These are phyloP conservation scores for Amanita polypyramis DNA, from an alignment of 768 basidiomycete genomes.

Conservation along the genomic window DNA sequence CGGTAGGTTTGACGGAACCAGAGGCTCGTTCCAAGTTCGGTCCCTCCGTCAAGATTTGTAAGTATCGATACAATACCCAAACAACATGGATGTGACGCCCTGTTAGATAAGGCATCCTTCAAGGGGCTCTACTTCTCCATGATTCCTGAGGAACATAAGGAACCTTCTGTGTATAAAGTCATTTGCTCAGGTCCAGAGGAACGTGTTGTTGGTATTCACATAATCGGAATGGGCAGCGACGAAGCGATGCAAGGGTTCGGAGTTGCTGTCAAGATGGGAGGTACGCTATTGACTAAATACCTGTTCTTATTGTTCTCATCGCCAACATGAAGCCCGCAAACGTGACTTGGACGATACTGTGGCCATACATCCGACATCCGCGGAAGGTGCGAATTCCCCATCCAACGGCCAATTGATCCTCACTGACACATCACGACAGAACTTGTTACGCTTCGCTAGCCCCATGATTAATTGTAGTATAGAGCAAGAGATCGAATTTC, in stretches of 20 bases:
- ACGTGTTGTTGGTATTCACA: conserved; percentile 92
- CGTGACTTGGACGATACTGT: conserved; percentile 80
- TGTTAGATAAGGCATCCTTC: conserved; percentile 68
- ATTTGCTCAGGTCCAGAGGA: conserved; percentile 82
- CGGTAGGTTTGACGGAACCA: conserved; percentile 90
- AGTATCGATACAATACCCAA: conserved; percentile 19
- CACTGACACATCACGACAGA: conserved; percentile 24
- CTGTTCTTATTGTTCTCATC: neutral
- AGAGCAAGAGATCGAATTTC: neutral
- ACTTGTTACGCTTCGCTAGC: conserved; percentile 43
- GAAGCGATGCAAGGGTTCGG: conserved; percentile 94
- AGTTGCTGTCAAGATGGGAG: conserved; percentile 97
- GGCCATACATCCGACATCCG: conserved; percentile 86
- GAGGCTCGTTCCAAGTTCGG: conserved; percentile 86
- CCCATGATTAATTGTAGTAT: neutral
- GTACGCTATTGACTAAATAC: conserved; percentile 19
- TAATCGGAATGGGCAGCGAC: conserved; percentile 87
- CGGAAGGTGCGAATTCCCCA: conserved; percentile 43
- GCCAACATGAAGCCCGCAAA: conserved; percentile 45
- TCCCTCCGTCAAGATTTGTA: conserved; percentile 84
- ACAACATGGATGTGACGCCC: neutral
- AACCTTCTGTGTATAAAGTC: conserved; percentile 91
- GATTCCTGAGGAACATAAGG: conserved; percentile 81
- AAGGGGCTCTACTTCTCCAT: conserved; percentile 87
- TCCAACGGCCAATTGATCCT: conserved; percentile 8